phyloP scores from a whole-genome alignment of 2,329 filamentous ascomycete species.

The Paraphaeosphaeria minitans region DNA sequence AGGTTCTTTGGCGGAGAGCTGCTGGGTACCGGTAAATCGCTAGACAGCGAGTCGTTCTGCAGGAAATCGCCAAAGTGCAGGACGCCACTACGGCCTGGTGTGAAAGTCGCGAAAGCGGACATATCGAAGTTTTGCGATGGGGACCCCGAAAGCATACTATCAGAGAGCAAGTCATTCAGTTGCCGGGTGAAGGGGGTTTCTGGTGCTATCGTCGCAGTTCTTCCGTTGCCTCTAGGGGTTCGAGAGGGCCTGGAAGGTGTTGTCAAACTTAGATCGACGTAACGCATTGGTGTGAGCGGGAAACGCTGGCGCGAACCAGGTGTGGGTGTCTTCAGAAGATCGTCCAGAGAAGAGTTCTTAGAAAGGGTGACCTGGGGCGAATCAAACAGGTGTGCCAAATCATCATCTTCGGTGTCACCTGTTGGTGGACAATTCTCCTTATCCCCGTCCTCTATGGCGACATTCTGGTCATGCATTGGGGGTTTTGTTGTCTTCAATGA shows the following conservation, averaged over 20 bases:
- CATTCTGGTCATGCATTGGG: conserved; percentile 14
- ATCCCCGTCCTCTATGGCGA: conserved; percentile 46
- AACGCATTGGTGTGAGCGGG: conserved; percentile 41
- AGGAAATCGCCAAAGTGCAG: conserved; percentile 36
- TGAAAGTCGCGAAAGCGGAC: conserved; percentile 43
- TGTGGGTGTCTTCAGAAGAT: conserved; percentile 55
- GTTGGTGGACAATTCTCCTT: conserved; percentile 63
- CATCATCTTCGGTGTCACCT: conserved; percentile 50
- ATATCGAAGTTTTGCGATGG: conserved; percentile 39
- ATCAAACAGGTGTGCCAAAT: conserved; percentile 70
- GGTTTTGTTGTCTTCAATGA: conserved; percentile 26
- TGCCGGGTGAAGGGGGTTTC: conserved; percentile 66
- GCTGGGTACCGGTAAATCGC: conserved; percentile 45
- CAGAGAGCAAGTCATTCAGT: conserved; percentile 64
- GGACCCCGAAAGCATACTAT: conserved; percentile 33
- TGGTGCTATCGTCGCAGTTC: conserved; percentile 35
- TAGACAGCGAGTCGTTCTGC: conserved; percentile 41
- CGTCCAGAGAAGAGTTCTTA: conserved; percentile 61
- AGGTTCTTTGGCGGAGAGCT: conserved; percentile 41
- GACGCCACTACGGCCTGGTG: conserved; percentile 27
- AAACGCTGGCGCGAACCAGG: conserved; percentile 43
- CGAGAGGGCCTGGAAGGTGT: conserved; percentile 48
- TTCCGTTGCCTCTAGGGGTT: conserved; percentile 44
- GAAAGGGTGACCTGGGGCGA: conserved; percentile 62
- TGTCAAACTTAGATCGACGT: conserved; percentile 30